These are phyloP conservation scores for Volvariella volvacea DNA, from an alignment of 1,284 basidiomycete species.

Conservation along the genomic window DNA sequence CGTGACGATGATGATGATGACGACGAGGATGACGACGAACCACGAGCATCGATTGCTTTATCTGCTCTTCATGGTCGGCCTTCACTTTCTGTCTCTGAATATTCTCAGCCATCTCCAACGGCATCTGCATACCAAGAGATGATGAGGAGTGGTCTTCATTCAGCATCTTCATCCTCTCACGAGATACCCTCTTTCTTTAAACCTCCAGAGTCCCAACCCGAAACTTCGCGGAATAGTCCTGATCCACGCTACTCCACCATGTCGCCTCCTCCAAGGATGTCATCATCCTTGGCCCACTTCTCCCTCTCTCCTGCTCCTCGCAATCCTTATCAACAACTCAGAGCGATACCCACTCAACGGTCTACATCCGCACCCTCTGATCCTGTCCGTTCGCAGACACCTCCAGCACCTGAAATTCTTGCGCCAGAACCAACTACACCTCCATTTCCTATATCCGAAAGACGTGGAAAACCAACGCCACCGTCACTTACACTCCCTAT, in stretches of 20 bases:
- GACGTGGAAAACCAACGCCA: conserved; percentile 17
- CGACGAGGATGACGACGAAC: conserved; percentile 16
- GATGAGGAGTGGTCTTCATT: conserved; percentile 24
- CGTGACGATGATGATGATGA: conserved; percentile 30
- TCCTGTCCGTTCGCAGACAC: conserved; percentile 2
- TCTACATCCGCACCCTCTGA: conserved; percentile 7
- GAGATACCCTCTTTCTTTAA: conserved; percentile 24
- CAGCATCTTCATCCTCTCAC: conserved; percentile 17
- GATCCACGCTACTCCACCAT: conserved; percentile 34
- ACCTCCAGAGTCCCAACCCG: conserved; percentile 12
- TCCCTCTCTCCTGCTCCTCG: conserved; percentile 30
- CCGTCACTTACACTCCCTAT: conserved; percentile 28
- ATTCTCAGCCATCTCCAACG: conserved; percentile 49
- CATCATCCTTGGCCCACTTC: conserved; percentile 30
- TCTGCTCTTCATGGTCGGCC: conserved; percentile 28
- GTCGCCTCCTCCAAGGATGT: conserved; percentile 54
- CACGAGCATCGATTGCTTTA: conserved; percentile 26
- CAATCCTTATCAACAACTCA: conserved; percentile 23
- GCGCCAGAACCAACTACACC: conserved; percentile 36
- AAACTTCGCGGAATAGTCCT: conserved; percentile 15
- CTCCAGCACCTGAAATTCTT: conserved; percentile 18
- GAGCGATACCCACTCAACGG: conserved; percentile 12
- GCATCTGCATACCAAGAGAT: conserved; percentile 66
- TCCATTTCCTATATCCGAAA: conserved; percentile 26
- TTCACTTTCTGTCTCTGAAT: conserved; percentile 43